These are phyloP conservation scores for Daldinia sp. DNA, from an alignment of 2,329 filamentous ascomycete genomes.

Conservation along the genomic window DNA sequence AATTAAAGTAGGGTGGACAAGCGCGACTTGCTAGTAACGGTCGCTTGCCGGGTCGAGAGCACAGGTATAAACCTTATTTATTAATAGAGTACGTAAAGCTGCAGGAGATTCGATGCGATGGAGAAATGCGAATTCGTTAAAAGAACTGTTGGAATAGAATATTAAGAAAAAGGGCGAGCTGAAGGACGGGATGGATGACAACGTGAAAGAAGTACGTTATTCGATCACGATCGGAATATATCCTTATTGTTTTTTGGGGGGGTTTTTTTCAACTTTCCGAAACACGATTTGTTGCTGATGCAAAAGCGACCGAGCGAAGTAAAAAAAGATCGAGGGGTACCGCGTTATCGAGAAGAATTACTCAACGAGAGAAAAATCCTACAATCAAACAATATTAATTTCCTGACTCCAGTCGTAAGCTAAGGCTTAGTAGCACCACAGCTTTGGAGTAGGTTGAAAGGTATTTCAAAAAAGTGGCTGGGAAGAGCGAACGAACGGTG, in stretches of 20 bases:
- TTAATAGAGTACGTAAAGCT: conserved; percentile 39
- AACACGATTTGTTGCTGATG: conserved; percentile 28
- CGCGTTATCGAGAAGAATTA: conserved; percentile 21
- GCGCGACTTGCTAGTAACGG: conserved; percentile 26
- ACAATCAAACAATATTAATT: conserved; percentile 28
- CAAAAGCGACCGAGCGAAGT: conserved; percentile 21
- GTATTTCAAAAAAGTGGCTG: conserved; percentile 24
- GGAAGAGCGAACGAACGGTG: conserved; percentile 26
- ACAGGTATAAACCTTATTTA: conserved; percentile 34
- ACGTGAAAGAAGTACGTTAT: conserved; percentile 27
- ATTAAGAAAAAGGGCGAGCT: conserved; percentile 12
- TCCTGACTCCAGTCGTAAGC: conserved; percentile 14
- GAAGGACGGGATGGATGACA: conserved; percentile 18
- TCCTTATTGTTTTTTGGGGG: too few species aligned
- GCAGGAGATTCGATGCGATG: conserved; percentile 29
- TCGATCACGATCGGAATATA: conserved; percentile 23
- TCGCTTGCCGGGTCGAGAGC: conserved; percentile 20
- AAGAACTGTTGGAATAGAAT: conserved; percentile 12
- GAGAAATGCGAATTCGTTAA: conserved; percentile 27
- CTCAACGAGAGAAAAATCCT: conserved; percentile 31
- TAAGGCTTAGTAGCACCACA: conserved; percentile 19
- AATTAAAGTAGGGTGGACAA: conserved; percentile 23
- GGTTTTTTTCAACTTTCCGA: conserved; percentile 27
- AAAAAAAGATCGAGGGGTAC: conserved; percentile 23
- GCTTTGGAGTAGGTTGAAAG: conserved; percentile 12